phyloP scores from a whole-genome alignment of 805 yeast genomes.

The Hanseniaspora hatyaiensis region DNA sequence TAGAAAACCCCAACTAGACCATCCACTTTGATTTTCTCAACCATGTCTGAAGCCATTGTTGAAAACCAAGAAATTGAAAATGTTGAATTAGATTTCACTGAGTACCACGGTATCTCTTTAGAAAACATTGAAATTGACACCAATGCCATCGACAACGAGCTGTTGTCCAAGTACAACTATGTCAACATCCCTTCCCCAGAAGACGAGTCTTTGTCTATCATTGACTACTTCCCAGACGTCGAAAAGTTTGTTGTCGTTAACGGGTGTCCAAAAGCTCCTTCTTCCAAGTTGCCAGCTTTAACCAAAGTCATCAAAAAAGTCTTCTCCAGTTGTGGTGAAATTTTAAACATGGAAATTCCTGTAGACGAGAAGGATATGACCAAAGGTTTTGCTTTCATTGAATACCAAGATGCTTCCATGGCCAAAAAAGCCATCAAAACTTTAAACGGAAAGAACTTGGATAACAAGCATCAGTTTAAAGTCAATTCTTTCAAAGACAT shows the following conservation, averaged over 20 bases:
- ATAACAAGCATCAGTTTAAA: slow-evolving; percentile 78
- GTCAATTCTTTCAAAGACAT: slow-evolving; percentile 76
- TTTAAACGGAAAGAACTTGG: slow-evolving; percentile 81
- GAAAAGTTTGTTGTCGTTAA: slow-evolving; percentile 78
- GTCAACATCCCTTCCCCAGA: too few species aligned
- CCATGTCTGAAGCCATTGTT: slow-evolving; percentile 6
- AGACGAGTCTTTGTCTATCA: too few species aligned
- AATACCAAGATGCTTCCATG: slow-evolving; percentile 52
- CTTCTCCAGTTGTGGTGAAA: slow-evolving; percentile 65
- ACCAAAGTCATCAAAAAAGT: slow-evolving; percentile 76
- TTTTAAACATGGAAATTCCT: slow-evolving; percentile 73
- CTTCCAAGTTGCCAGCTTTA: slow-evolving; percentile 69
- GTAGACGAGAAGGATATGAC: slow-evolving; percentile 52
- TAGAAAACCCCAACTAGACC: too few species aligned
- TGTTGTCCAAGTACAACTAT: slow-evolving; percentile 32
- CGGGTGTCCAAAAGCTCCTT: slow-evolving; percentile 94
- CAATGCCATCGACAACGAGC: slow-evolving; percentile 73
- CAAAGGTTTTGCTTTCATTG: slow-evolving; percentile 77
- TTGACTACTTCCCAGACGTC: slow-evolving; percentile 41
- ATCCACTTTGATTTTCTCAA: not conserved
- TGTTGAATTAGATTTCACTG: slow-evolving; percentile 15
- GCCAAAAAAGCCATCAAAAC: slow-evolving; percentile 72
- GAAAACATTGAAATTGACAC: slow-evolving; percentile 49
- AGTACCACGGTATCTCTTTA: slow-evolving; percentile 29
- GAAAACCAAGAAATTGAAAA: not conserved